Percentiles rank a stretch among this genome's conserved stretches.
Conservation (phyloP, 1,284 basidiomycete species). For the Sporisorium reilianum region DNA sequence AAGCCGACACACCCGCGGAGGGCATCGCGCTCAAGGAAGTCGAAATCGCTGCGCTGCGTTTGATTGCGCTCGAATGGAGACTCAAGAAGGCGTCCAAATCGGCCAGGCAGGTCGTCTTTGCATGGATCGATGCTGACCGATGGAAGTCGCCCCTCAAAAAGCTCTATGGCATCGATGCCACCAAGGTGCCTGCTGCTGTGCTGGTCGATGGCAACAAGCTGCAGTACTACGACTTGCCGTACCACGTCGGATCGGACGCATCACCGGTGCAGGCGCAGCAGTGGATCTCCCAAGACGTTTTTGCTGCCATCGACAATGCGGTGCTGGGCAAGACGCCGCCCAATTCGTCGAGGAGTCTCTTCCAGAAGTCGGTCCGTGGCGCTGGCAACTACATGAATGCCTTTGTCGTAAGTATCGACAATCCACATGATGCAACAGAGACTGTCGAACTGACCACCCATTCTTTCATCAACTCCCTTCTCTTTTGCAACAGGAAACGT, state of each 20-base stretch:
- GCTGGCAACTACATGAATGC: constrained; percentile 33
- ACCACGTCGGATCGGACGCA: background rate
- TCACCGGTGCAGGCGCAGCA: constrained; percentile 8
- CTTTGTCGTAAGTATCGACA: constrained; percentile 11
- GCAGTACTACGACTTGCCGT: constrained; percentile 51
- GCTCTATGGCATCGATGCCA: constrained; percentile 45
- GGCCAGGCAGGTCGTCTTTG: constrained; percentile 49
- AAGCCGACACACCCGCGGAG: constrained; percentile 12
- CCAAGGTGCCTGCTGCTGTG: constrained; percentile 40
- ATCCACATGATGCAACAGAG: no score
- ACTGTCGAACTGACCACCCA: background rate
- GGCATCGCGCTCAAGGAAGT: constrained; percentile 43
- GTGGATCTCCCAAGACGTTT: constrained; percentile 42
- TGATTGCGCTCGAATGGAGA: constrained; percentile 52
- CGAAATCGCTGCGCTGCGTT: constrained; percentile 49
- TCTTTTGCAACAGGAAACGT: constrained; percentile 11
- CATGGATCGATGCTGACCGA: constrained; percentile 66
- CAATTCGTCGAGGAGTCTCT: constrained; percentile 42
- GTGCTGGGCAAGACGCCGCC: constrained; percentile 25
- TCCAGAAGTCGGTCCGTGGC: constrained; percentile 47
- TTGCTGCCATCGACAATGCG: constrained; percentile 23
- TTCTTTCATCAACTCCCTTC: background rate
- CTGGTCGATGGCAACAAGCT: constrained; percentile 52
- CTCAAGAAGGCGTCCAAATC: constrained; percentile 8
- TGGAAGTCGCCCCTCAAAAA: constrained; percentile 54